Base-by-base conservation (phyloP, 306 rosid genomes). In the Dryas octopetala region DNA sequence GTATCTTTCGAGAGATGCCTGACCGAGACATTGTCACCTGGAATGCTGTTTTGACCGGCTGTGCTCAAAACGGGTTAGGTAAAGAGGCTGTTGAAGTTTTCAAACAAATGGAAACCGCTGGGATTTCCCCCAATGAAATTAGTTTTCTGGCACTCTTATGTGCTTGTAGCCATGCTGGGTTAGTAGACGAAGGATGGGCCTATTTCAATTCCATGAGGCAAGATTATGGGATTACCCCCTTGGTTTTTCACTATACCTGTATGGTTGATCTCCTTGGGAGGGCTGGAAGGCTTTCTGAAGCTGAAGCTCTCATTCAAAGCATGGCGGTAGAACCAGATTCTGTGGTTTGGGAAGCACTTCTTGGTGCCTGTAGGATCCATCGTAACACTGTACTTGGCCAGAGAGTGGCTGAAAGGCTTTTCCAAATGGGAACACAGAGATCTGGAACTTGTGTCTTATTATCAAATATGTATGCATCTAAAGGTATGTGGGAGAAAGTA, bases 21-120 rank as follows among this genome's bases (percentile, higher is more conserved):
- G 53, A 43, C 28, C 66, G 63, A 19, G 83, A 79, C 58, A 62
- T 65, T 12, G 77, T 73, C 54, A 72, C 82, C 4, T 83, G 87
- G 87, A 83, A 83, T 49, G 74, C 82, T 49, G 80, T 74, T 44
- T 80, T 84, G 71, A 75, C 71, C 7, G 87, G 84, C 38, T 79
- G 66, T 67, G 75, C 79, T 49, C 76, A 75, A 60, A 83, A 76
- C 6, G 84, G 84, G 40, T 63, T 61, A 7, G 76, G 76, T 4
- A 54, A 66, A 60, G 79, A 83, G 64, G 79, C 74, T 43, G 28
- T 80, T 12, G 66, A 52, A 23, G 70, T 83, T 71, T 83, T 83
- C 59, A 46, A 68, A 61, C 79, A 61, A 53, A 83, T 76, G 82
- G 76, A 73, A 76, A 65, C 66, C 23, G 44, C 28, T 9, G 80